A percentile compares a stretch with the other conserved stretches of the same genome.
Evolutionary conservation across 495 filamentous ascomycete species (phyloP).

Genomic region (Hyaloscypha bicolor): DNA sequence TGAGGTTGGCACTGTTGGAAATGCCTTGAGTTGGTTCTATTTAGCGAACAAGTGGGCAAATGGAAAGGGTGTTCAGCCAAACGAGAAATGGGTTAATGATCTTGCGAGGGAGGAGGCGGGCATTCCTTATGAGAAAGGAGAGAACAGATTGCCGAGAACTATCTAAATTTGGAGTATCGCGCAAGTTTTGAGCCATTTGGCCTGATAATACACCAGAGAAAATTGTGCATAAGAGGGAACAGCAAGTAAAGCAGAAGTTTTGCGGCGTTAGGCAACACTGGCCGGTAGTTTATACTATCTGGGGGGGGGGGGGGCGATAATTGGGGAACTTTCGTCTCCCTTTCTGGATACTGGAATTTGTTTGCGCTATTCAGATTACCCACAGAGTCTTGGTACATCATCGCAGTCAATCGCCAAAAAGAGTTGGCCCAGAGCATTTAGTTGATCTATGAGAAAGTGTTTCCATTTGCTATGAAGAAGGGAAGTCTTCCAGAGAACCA

Average conservation of each 20-base stretch:
- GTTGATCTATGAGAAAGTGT: too few species aligned
- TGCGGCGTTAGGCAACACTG: background rate
- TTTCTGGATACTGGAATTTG: too few species aligned
- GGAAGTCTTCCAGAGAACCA: too few species aligned
- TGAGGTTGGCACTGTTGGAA: constrained; percentile 83
- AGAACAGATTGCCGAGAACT: constrained; percentile 58
- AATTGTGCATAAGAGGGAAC: background rate
- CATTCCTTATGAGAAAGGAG: constrained; percentile 56
- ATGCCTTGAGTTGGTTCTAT: constrained; percentile 77
- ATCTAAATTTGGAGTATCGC: background rate
- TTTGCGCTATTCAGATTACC: too few species aligned
- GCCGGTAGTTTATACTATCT: background rate
- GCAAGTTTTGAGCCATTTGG: background rate
- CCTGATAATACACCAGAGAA: background rate
- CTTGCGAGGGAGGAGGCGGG: constrained; percentile 72
- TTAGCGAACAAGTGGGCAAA: constrained; percentile 64
- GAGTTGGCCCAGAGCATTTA: too few species aligned
- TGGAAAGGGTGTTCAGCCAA: constrained; percentile 40
- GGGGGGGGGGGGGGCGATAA: too few species aligned
- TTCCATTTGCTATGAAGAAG: too few species aligned
- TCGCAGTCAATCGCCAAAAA: too few species aligned
- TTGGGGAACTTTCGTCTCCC: too few species aligned
- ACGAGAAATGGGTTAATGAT: constrained; percentile 71
- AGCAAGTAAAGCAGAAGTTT: background rate
- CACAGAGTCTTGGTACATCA: too few species aligned